Percentiles rank a stretch among this genome's conserved stretches.
These are phyloP conservation scores for Cryptococcus jaspeensis DNA, from an alignment of 1,284 basidiomycete genomes.

Conservation along the genomic window DNA sequence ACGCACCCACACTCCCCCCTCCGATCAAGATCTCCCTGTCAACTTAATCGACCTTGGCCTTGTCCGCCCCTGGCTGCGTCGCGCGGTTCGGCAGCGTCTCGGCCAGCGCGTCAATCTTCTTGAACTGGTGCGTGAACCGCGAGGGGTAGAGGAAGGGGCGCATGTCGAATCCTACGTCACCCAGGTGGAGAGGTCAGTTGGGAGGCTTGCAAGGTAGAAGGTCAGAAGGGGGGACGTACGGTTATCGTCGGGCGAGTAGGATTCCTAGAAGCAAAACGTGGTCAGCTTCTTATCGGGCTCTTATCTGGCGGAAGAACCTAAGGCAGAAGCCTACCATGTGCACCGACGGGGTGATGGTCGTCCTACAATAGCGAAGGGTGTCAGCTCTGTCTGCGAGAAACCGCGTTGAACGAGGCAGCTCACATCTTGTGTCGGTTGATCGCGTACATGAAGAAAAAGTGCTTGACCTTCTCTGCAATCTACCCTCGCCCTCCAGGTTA, in stretches of 20 bases:
- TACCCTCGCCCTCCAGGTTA: constrained; percentile 40
- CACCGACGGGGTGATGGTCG: constrained; percentile 92
- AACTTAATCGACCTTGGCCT: constrained; percentile 54
- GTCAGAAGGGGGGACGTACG: constrained; percentile 56
- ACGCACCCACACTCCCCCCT: too few relatives aligned
- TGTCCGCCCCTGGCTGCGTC: constrained; percentile 45
- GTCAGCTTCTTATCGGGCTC: background rate
- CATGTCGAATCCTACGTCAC: constrained; percentile 77
- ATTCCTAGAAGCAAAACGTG: constrained; percentile 61
- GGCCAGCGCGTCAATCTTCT: constrained; percentile 84
- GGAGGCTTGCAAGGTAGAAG: background rate
- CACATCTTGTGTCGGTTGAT: constrained; percentile 96
- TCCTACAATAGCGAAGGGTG: constrained; percentile 48
- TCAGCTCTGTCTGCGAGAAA: constrained; percentile 5
- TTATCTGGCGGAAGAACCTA: too few relatives aligned
- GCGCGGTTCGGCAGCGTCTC: constrained; percentile 71
- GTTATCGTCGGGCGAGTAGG: constrained; percentile 95
- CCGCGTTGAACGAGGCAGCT: constrained; percentile 14
- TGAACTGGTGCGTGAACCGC: constrained; percentile 94
- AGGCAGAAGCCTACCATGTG: constrained; percentile 69
- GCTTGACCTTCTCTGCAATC: constrained; percentile 96
- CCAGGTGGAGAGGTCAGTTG: background rate
- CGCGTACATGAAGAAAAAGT: constrained; percentile 96
- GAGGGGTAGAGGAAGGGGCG: constrained; percentile 94
- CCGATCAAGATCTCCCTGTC: too few relatives aligned